phyloP scores from a whole-genome alignment of 805 yeast species.

The Crinitomyces ghanaensis region DNA sequence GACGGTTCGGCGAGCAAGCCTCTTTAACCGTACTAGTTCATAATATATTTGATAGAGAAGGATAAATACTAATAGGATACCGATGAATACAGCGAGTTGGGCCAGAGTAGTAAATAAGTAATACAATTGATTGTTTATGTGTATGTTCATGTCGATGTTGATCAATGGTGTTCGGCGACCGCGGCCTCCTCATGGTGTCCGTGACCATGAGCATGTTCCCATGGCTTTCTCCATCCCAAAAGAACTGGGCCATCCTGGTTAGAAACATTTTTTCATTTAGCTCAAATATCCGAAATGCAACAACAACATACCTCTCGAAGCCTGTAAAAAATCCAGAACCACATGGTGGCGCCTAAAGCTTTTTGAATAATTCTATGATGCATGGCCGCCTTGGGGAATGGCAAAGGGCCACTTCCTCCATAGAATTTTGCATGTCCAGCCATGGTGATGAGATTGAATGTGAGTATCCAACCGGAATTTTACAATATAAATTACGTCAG shows the following conservation, averaged over 20 bases:
- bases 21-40: too few species aligned
- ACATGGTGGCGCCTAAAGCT: conserved; percentile 71
- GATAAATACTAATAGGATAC: too few species aligned
- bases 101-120: too few species aligned
- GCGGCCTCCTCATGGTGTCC: conserved; percentile 14
- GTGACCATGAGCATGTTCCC: conserved; percentile 28
- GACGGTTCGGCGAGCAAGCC: too few species aligned
- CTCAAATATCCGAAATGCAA: too few species aligned
- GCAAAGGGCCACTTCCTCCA: conserved; percentile 42
- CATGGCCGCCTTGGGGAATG: conserved; percentile 53
- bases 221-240: conserved; percentile 30
- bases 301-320: conserved; percentile 42
- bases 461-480: too few species aligned
- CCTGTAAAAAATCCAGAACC: conserved; percentile 82
- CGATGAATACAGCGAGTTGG: too few species aligned
- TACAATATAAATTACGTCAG: neutral
- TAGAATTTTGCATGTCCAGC: conserved; percentile 22
- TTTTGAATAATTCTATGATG: conserved; percentile 50
- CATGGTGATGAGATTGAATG: conserved; percentile 11
- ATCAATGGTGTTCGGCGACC: conserved; percentile 3
- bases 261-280: too few species aligned
- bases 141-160: too few species aligned
- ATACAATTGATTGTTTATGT: too few species aligned
- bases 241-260: conserved; percentile 29
- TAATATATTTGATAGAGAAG: too few species aligned